Percentiles rank a stretch among this genome's conserved stretches.
Conservation (phyloP, 1,139 yeast species). For the Sugiyamaella japonica region DNA sequence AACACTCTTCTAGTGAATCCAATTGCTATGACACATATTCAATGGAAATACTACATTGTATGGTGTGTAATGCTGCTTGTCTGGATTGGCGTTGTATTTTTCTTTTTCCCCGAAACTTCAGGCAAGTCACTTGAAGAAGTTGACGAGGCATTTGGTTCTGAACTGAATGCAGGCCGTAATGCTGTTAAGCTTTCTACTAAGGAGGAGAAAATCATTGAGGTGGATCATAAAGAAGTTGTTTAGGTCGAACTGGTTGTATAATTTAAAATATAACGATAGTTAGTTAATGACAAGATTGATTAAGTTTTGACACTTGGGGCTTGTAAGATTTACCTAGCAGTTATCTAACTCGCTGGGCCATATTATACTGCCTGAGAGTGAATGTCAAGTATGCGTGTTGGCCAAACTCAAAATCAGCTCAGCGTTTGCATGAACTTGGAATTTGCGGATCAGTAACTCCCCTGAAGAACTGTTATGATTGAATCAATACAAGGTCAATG, state of each 20-base stretch:
- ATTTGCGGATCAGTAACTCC: no score
- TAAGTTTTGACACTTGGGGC: background rate
- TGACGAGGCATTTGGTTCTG: background rate
- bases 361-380: no score
- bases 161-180: background rate
- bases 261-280: background rate
- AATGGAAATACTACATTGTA: conserved; percentile 42
- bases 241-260: background rate
- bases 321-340: background rate
- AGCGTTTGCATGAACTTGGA: no score
- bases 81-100: conserved; percentile 29
- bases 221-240: background rate
- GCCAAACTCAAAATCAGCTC: no score
- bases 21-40: conserved; percentile 57
- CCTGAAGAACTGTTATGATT: no score
- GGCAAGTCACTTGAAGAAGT: conserved; percentile 43
- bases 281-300: background rate
- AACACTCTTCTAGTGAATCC: conserved; percentile 43
- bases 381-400: no score
- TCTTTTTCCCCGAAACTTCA: conserved; percentile 49
- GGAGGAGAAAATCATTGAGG: background rate
- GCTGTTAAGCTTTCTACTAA: background rate
- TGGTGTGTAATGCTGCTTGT: conserved; percentile 24
- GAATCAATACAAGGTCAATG: no score
- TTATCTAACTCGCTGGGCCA: no score